Evolutionary conservation across 371 early-diverging fungal genomes (phyloP), one percentile per base, ranked within the genome.

Genomic region (Haplosporangium sp.): DNA sequence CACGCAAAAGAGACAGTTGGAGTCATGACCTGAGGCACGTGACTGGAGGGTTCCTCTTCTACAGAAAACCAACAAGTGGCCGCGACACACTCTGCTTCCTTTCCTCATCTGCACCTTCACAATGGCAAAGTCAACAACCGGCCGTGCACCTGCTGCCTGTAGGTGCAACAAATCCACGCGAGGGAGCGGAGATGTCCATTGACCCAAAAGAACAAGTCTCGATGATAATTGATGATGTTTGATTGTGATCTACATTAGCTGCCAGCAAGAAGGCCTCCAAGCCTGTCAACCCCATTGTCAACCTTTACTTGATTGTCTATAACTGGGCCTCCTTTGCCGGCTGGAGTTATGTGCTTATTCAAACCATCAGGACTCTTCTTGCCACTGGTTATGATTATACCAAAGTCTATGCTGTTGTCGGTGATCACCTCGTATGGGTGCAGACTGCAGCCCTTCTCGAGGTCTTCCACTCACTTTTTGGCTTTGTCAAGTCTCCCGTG

Each of bases 391-490:
- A 83, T 13, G 81, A 90, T 46, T 87, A 85, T 67, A 74, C 77
- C 40, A 77, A 79, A 45, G 88, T 92, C 9, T 92, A 90, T 81
- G 85, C 72, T 23, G 75, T 83, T 38, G 83, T 89, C 5, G 91
- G 91, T 67, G 84, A 86, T 56, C 80, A 83, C 23, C 74, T 91
- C 43, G 84, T 82, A 13, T 79, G 83, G 62, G 90, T 95, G 12
- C 96, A 96, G 81, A 88, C 94, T 6, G 84, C 85, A 56, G 95
- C 95, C 38, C 45, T 92, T 12, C 86, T 95, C 23, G 95, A 96
- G 83, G 89, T 95, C 36, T 50, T 81, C 57, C 82, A 82, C 57
- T 43, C 64, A 6, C 55, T 71, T 43, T 58, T 85, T 81, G 93
- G 94, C 10, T 83, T 93, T 62, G 96, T 97, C 54, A 89, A 90